Conservation (phyloP, 2,329 filamentous ascomycete genomes). For the Eurotiales sp. region DNA sequence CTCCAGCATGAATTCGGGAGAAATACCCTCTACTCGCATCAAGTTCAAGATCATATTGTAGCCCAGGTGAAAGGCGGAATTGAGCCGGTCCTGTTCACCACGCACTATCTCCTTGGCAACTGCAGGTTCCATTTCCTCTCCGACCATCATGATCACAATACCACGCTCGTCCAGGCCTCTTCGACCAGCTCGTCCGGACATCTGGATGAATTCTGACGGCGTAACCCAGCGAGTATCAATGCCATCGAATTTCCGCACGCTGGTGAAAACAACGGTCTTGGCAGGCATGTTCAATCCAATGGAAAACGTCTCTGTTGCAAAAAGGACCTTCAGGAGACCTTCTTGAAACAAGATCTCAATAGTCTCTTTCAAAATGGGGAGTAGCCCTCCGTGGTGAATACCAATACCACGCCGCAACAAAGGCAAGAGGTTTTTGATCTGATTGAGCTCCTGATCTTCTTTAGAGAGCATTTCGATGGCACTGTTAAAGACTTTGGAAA, state of each 20-base stretch:
- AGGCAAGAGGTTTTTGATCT: constrained; percentile 87
- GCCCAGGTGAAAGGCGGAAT: constrained; percentile 94
- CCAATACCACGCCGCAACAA: constrained; percentile 88
- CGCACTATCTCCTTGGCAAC: constrained; percentile 94
- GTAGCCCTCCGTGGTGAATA: constrained; percentile 91
- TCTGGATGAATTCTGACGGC: constrained; percentile 95
- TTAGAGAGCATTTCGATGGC: constrained; percentile 91
- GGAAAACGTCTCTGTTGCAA: constrained; percentile 97
- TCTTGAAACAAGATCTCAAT: constrained; percentile 99
- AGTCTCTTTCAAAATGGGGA: constrained; percentile 95
- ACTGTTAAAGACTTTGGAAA: constrained; percentile 87
- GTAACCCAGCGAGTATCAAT: constrained; percentile 76
- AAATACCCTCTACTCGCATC: constrained; percentile 97
- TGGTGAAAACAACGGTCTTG: constrained; percentile 98
- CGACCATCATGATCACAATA: constrained; percentile 99
- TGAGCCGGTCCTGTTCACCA: constrained; percentile 92
- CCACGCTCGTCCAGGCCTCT: constrained; percentile 95
- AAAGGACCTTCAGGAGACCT: constrained; percentile 93
- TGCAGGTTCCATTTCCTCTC: constrained; percentile 90
- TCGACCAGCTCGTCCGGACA: constrained; percentile 95
- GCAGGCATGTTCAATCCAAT: constrained; percentile 99
- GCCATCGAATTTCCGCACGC: constrained; percentile 92
- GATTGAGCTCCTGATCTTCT: constrained; percentile 81
- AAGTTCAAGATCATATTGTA: constrained; percentile 99
- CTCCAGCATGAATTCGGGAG: constrained; percentile 98